phyloP scores from a whole-genome alignment of 345 rosid species.

The Populus euphratica region DNA sequence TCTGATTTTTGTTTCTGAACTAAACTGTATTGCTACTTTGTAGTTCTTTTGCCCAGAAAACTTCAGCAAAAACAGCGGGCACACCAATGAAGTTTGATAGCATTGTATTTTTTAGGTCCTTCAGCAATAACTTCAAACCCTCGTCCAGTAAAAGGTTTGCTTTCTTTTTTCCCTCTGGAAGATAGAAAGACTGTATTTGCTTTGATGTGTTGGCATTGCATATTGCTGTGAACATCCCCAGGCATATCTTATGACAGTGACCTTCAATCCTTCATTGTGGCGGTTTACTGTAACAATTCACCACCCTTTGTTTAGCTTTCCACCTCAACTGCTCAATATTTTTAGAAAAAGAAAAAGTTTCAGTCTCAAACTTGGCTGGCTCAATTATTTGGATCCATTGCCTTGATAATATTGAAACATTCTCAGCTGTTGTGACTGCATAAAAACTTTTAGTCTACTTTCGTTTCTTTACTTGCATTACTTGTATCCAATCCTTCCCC shows the following conservation, averaged over 20 bases:
- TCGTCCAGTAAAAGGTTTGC: background rate
- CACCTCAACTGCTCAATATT: background rate
- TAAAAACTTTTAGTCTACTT: too few species aligned
- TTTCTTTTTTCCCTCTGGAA: background rate
- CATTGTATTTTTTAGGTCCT: background rate
- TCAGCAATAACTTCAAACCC: background rate
- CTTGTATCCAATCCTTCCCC: too few species aligned
- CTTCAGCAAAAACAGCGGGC: constrained; percentile 24
- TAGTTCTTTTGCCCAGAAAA: constrained; percentile 51
- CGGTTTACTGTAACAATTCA: background rate
- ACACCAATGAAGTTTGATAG: background rate
- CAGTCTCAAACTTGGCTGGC: background rate
- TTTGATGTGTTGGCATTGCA: background rate
- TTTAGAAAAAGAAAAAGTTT: background rate
- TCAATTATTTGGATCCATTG: background rate
- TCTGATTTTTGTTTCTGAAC: constrained; percentile 2
- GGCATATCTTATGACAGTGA: background rate
- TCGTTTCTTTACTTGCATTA: too few species aligned
- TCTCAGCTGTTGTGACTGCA: too few species aligned
- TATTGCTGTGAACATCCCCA: background rate
- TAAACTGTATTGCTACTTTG: constrained; percentile 7
- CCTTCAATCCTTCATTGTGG: background rate
- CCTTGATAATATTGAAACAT: background rate
- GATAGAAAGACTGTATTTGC: background rate
- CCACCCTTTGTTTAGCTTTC: background rate